Conservation (phyloP, 257 asterid genomes). For the Lantana camara region DNA sequence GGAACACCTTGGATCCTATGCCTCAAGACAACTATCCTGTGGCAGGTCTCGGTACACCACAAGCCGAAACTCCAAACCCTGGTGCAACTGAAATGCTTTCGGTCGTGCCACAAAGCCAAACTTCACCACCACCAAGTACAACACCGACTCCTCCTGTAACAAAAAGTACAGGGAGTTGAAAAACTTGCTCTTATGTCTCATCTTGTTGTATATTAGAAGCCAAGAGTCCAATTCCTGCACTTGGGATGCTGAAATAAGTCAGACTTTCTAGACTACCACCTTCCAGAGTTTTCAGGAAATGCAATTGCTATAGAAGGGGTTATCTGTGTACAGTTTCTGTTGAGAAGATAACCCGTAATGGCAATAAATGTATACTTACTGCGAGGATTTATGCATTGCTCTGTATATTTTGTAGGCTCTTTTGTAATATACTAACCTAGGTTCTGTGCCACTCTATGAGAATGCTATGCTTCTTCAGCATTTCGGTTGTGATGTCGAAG, state of each 20-base stretch:
- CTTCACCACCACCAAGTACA: slow-evolving; percentile 52
- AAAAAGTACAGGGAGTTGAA: slow-evolving; percentile 37
- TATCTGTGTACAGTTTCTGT: slow-evolving; percentile 44
- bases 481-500: too few relatives aligned
- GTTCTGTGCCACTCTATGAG: not conserved
- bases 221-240: slow-evolving; percentile 9
- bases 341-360: slow-evolving; percentile 30
- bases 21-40: slow-evolving; percentile 36
- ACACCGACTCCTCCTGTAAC: slow-evolving; percentile 38
- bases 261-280: slow-evolving; percentile 21
- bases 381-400: slow-evolving; percentile 25
- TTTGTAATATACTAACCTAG: slow-evolving; percentile 29
- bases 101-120: slow-evolving; percentile 40
- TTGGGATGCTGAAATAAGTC: slow-evolving; percentile 14
- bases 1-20: slow-evolving; percentile 55
- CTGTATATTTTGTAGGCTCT: slow-evolving; percentile 21
- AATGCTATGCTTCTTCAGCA: not conserved
- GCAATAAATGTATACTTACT: slow-evolving; percentile 37
- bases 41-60: slow-evolving; percentile 42
- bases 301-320: slow-evolving; percentile 4
- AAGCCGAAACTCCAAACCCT: slow-evolving; percentile 50
- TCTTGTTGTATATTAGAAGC: slow-evolving; percentile 33
- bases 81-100: slow-evolving; percentile 34
- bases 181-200: not conserved
- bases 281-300: slow-evolving; percentile 11